A percentile compares a stretch with the other conserved stretches of the same genome.
Evolutionary conservation across 371 early-diverging fungal species (phyloP).

Genomic region (Mucor irregularis): DNA sequence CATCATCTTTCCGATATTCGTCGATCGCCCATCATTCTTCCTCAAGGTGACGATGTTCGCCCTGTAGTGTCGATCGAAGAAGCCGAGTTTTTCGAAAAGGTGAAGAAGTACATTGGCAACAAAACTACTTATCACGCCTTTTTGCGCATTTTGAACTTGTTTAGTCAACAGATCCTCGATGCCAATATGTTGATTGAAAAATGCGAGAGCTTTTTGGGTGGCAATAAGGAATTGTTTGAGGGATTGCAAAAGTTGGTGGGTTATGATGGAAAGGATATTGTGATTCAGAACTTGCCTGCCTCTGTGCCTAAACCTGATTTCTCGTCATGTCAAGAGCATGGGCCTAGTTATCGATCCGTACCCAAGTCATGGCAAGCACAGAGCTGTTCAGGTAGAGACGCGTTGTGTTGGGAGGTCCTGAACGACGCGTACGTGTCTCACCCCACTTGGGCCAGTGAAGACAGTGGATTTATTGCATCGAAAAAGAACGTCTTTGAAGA

Average conservation of each 20-base stretch:
- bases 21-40: slow-evolving; percentile 4
- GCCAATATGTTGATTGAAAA: slow-evolving; percentile 81
- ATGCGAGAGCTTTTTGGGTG: slow-evolving; percentile 78
- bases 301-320: slow-evolving; percentile 40
- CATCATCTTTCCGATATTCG: slow-evolving; percentile 15
- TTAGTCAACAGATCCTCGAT: slow-evolving; percentile 93
- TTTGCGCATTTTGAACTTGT: slow-evolving; percentile 94
- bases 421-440: slow-evolving; percentile 96
- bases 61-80: slow-evolving; percentile 65
- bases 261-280: slow-evolving; percentile 68
- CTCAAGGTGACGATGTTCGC: too few relatives aligned
- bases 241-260: slow-evolving; percentile 96
- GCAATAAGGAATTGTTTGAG: slow-evolving; percentile 79
- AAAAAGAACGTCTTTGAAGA: slow-evolving; percentile 97
- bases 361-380: slow-evolving; percentile 48
- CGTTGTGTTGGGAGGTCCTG: slow-evolving; percentile 90
- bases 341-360: slow-evolving; percentile 67
- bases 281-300: slow-evolving; percentile 36
- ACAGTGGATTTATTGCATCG: slow-evolving; percentile 88
- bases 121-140: slow-evolving; percentile 94
- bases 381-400: slow-evolving; percentile 89
- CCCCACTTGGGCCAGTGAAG: slow-evolving; percentile 96
- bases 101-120: slow-evolving; percentile 82
- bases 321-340: slow-evolving; percentile 6
- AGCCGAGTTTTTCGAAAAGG: slow-evolving; percentile 86